Evolutionary conservation across 139 green algal genomes (phyloP), one percentile per base, ranked within the genome.

Genomic region (Chlorella sp.): DNA sequence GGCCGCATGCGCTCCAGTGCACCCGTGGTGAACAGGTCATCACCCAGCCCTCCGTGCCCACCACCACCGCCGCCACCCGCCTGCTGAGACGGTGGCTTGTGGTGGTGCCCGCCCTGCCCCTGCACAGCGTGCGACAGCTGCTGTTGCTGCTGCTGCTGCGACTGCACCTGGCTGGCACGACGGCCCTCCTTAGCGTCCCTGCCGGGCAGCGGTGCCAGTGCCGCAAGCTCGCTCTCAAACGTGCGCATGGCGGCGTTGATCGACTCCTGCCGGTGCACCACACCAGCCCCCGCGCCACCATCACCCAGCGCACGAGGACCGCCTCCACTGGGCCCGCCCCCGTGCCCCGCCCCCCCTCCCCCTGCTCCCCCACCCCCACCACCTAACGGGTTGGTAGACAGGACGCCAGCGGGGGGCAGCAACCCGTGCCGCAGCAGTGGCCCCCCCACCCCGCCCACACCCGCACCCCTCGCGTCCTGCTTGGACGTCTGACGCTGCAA

Each of bases 201-300:
- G 17, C 20, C 55, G 20, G 20, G 17, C 63, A 51, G 32, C 20
- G 63, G 63, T 51, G 63, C 63, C 32, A 70, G 22, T 2, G 63
- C 32, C 3, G 63, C 63, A 30, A 70, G 63, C 63, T 70, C 32
- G 6, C 2, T 33, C 32, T 70, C 63, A 51, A 70, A 51, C 3
- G 51, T 51, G 32, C 32, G 32, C 63, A 70, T 70, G 63, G 63
- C 23, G 6, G 32, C 2, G 63, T 20, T 2, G 63, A 5, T 4
- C 20, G 32, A 30, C 32, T 20, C 30, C 5, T 3, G 3, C 22
- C 20, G 32, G 33, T 10, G 31, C 30, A 14, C 10, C 32, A 5
- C 6, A 51, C 6, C 29, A 20, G 63, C 2, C 32, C 63, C 31
- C 22, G 17, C 2, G 32, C 32, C 20, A 10, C 63, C 32, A n/a